Conservation (phyloP, 495 filamentous ascomycete genomes). For the Aspergillus sclerotiicarbonarius region DNA sequence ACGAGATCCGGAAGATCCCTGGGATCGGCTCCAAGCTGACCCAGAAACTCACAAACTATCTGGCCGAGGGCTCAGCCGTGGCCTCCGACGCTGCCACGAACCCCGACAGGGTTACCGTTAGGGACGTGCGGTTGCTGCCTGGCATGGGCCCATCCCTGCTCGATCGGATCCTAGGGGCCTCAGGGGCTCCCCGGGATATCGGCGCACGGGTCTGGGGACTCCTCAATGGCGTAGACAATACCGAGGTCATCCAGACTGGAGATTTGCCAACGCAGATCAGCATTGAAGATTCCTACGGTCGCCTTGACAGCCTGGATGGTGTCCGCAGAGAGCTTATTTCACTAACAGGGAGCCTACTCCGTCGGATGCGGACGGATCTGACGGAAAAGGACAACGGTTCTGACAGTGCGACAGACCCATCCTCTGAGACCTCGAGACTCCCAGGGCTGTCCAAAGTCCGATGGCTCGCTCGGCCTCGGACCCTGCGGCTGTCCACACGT, state of each 20-base stretch:
- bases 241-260: conserved; percentile 67
- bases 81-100: background rate
- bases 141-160: conserved; percentile 59
- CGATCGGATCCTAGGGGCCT: conserved; percentile 63
- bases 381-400: conserved; percentile 48
- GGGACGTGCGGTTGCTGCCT: conserved; percentile 59
- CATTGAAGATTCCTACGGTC: conserved; percentile 86
- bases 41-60: conserved; percentile 61
- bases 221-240: conserved; percentile 65
- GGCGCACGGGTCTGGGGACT: conserved; percentile 71
- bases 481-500: conserved; percentile 75
- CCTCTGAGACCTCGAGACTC: background rate
- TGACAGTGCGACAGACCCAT: conserved; percentile 11
- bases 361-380: conserved; percentile 76
- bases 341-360: conserved; percentile 67
- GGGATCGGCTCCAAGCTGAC: conserved; percentile 82
- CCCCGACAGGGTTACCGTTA: conserved; percentile 50
- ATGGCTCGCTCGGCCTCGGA: conserved; percentile 69
- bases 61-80: conserved; percentile 26
- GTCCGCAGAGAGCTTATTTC: conserved; percentile 62
- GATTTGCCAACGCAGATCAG: conserved; percentile 84
- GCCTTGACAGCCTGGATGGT: conserved; percentile 58
- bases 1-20: conserved; percentile 78
- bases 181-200: conserved; percentile 66
- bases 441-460: conserved; percentile 22